Conservation (phyloP, 2,329 filamentous ascomycete genomes). For the Trichocomaceae sp. region DNA sequence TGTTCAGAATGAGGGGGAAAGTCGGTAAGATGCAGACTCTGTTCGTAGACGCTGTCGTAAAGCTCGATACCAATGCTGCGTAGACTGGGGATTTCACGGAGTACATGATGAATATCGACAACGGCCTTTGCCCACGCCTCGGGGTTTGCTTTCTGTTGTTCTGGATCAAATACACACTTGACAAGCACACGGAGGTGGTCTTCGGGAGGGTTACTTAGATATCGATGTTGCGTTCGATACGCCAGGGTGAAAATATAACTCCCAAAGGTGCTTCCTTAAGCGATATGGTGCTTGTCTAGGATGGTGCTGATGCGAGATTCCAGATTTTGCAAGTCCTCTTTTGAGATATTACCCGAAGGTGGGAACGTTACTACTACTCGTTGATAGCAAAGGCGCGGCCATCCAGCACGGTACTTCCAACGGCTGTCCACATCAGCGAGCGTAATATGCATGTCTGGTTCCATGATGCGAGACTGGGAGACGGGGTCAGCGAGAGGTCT, state of each 20-base stretch:
- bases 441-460: too few species aligned
- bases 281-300: neutral
- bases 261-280: neutral
- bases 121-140: conserved; percentile 1
- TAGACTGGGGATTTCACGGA: neutral
- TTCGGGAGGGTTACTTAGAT: too few species aligned
- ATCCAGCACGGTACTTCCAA: neutral
- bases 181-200: neutral
- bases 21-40: too few species aligned
- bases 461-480: neutral
- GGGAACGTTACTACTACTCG: neutral
- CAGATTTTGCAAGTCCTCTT: neutral
- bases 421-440: neutral
- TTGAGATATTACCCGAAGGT: neutral
- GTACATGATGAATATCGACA: neutral
- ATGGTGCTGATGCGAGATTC: neutral
- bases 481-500: too few species aligned
- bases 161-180: neutral
- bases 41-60: neutral
- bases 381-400: neutral
- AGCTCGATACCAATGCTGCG: neutral
- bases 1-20: too few species aligned
- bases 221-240: neutral
- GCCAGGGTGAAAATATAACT: neutral
- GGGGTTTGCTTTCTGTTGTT: neutral